phyloP scores from a whole-genome alignment of 139 green algal species.

The Chlamydomonas urium region DNA sequence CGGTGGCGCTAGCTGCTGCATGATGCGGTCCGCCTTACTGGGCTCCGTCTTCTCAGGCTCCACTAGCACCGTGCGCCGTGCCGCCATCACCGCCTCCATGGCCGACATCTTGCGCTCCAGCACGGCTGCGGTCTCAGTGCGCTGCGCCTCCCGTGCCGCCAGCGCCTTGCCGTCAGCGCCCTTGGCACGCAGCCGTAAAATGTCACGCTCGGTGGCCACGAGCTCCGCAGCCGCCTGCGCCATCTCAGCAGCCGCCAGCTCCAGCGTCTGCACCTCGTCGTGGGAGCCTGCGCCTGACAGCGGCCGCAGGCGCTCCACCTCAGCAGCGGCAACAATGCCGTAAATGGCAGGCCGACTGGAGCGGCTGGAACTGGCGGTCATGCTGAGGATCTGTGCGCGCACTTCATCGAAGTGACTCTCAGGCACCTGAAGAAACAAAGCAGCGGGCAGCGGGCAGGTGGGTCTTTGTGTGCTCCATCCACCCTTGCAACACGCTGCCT shows the following conservation, averaged over 20 bases:
- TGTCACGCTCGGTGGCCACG: conserved; percentile 66
- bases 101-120: conserved; percentile 15
- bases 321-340: conserved; percentile 59
- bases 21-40: neutral
- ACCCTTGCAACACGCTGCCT: neutral
- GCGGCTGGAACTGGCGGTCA: conserved; percentile 22
- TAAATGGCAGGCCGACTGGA: conserved; percentile 78
- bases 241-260: conserved; percentile 84
- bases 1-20: conserved; percentile 1
- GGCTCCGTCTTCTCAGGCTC: conserved; percentile 44
- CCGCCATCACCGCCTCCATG: conserved; percentile 63
- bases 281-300: conserved; percentile 19
- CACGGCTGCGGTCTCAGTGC: conserved; percentile 5
- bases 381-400: neutral
- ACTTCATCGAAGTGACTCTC: conserved; percentile 1
- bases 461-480: conserved; percentile 33
- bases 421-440: conserved; percentile 14
- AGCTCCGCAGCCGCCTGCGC: conserved; percentile 67
- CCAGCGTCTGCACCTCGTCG: conserved; percentile 43
- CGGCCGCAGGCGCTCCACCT: conserved; percentile 53
- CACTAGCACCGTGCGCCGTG: conserved; percentile 48
- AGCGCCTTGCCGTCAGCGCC: neutral
- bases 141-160: neutral
- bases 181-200: conserved; percentile 4
- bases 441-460: too few relatives aligned